Evolutionary conservation across 2,329 filamentous ascomycete genomes (phyloP).

Genomic region (Alternaria rosae): DNA sequence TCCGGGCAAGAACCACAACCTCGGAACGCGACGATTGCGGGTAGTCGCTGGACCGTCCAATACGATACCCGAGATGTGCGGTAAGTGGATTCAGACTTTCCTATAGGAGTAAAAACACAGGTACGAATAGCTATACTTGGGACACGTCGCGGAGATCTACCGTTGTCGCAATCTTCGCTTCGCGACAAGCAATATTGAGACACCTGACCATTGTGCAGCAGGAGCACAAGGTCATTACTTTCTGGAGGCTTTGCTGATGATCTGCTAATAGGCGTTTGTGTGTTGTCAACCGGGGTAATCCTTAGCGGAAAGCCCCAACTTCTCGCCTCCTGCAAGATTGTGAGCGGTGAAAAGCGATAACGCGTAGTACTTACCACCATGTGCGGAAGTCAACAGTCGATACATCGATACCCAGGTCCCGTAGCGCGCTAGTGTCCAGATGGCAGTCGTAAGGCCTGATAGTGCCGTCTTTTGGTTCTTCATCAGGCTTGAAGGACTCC

Average conservation of each 20-base stretch:
- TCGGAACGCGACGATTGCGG: neutral
- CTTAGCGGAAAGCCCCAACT: slow-evolving; percentile 37
- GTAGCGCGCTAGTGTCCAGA: slow-evolving; percentile 76
- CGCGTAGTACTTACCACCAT: slow-evolving; percentile 71
- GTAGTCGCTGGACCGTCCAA: neutral
- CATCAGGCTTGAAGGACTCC: slow-evolving; percentile 63
- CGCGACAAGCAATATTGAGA: neutral
- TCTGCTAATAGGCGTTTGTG: neutral
- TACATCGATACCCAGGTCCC: slow-evolving; percentile 77
- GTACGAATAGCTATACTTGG: slow-evolving; percentile 6
- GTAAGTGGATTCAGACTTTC: slow-evolving; percentile 1
- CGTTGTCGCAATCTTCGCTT: slow-evolving; percentile 1
- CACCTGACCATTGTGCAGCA: neutral
- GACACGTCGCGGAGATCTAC: neutral
- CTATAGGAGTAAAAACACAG: neutral
- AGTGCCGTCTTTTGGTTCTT: slow-evolving; percentile 73
- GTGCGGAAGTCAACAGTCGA: slow-evolving; percentile 75
- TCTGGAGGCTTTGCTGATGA: neutral
- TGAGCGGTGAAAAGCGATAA: slow-evolving; percentile 14
- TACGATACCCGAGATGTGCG: neutral
- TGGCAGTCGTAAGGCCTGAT: slow-evolving; percentile 89
- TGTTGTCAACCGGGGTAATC: neutral
- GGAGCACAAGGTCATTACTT: neutral
- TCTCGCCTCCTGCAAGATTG: slow-evolving; percentile 40
- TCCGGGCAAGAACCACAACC: neutral